These are phyloP conservation scores for Moesziomyces parantarcticus DNA, from an alignment of 1,284 basidiomycete genomes.

Conservation along the genomic window DNA sequence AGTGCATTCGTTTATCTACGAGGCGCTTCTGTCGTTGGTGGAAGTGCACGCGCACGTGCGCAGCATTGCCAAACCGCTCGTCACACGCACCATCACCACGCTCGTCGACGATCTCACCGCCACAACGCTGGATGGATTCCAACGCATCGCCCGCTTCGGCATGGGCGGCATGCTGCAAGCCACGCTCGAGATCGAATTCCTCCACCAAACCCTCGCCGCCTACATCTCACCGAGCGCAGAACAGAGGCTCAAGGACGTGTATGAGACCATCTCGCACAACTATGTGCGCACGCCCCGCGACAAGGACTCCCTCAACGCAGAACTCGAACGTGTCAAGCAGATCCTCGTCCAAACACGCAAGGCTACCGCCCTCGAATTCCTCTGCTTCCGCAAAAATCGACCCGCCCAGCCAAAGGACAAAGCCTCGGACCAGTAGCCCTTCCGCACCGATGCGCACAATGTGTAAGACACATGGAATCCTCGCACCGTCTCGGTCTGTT, in stretches of 20 bases:
- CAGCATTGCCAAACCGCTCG: constrained; percentile 78
- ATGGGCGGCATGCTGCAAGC: constrained; percentile 99
- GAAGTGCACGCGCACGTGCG: constrained; percentile 91
- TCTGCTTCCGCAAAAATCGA: constrained; percentile 73
- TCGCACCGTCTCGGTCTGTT: no score
- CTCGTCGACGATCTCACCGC: constrained; percentile 85
- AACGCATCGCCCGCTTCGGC: constrained; percentile 85
- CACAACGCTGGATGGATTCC: constrained; percentile 85
- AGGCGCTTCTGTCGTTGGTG: constrained; percentile 86
- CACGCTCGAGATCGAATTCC: constrained; percentile 97
- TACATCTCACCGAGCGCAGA: constrained; percentile 86
- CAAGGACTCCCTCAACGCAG: constrained; percentile 70
- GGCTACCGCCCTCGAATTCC: constrained; percentile 91
- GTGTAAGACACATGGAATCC: neutral
- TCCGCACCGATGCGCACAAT: neutral
- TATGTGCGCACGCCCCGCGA: constrained; percentile 71
- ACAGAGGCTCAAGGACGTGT: constrained; percentile 85
- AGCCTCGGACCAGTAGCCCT: neutral
- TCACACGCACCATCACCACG: constrained; percentile 82
- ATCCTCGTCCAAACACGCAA: constrained; percentile 86
- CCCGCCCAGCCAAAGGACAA: constrained; percentile 7
- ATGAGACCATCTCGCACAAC: constrained; percentile 91
- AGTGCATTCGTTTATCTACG: constrained; percentile 93
- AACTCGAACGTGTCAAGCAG: constrained; percentile 89
- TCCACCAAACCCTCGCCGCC: constrained; percentile 91